A percentile compares a stretch with the other conserved stretches of the same genome.
Conservation (phyloP, 352 stramenopile genomes). For the Phytopythium ostracodes region DNA sequence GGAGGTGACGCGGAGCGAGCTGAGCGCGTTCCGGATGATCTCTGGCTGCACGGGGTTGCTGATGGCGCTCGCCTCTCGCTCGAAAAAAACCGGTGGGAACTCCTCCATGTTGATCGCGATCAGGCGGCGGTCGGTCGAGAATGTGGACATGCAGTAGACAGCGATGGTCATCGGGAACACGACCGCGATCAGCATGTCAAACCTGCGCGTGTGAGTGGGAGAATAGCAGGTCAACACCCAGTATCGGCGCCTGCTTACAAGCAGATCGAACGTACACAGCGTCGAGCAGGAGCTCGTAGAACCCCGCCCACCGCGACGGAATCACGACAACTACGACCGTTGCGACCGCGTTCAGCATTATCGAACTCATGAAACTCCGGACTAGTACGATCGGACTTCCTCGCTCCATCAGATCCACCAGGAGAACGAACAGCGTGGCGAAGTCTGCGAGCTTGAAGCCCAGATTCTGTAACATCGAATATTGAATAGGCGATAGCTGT, state of each 20-base stretch:
- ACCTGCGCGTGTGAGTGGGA: conserved; percentile 8
- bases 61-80: conserved; percentile 22
- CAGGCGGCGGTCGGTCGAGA: conserved; percentile 25
- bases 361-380: neutral
- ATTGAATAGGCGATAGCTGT: neutral
- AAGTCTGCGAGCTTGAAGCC: conserved; percentile 5
- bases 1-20: conserved; percentile 27
- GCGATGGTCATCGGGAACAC: conserved; percentile 29
- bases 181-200: conserved; percentile 29
- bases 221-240: neutral
- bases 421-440: conserved; percentile 5
- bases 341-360: neutral
- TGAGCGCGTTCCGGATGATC: conserved; percentile 23
- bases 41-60: conserved; percentile 20
- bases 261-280: conserved; percentile 8
- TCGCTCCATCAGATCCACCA: conserved; percentile 12
- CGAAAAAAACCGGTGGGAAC: conserved; percentile 24
- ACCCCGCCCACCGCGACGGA: conserved; percentile 8
- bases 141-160: conserved; percentile 23
- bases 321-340: neutral
- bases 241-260: neutral
- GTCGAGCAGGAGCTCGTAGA: conserved; percentile 15
- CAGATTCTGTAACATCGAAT: conserved; percentile 1
- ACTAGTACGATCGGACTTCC: conserved; percentile 9
- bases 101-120: conserved; percentile 28